Percentiles rank a stretch among this genome's conserved stretches.
Evolutionary conservation across 805 yeast species (phyloP).

Genomic region (Candida insectalens): DNA sequence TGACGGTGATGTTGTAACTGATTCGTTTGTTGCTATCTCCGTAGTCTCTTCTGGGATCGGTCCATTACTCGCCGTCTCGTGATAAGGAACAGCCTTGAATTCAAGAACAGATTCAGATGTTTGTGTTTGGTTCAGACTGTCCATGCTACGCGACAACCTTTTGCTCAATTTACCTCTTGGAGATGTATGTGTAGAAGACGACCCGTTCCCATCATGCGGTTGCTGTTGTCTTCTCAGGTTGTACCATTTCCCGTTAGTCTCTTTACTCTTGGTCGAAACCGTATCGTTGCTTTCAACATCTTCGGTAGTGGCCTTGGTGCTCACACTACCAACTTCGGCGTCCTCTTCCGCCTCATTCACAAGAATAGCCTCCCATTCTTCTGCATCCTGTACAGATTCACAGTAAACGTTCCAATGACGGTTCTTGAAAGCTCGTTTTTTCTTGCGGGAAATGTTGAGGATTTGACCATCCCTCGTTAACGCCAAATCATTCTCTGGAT

Average conservation of each 20-base stretch:
- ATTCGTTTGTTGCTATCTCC: constrained; percentile 4
- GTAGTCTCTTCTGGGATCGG: background rate
- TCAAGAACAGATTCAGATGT: constrained; percentile 12
- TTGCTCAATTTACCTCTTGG: background rate
- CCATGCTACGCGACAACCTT: background rate
- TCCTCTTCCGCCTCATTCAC: constrained; percentile 7
- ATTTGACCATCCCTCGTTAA: constrained; percentile 17
- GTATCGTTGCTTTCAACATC: constrained; percentile 1
- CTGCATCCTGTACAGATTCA: constrained; percentile 59
- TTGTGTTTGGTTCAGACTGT: background rate
- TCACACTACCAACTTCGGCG: constrained; percentile 5
- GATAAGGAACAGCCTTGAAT: constrained; percentile 25
- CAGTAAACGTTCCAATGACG: constrained; percentile 50
- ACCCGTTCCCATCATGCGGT: background rate
- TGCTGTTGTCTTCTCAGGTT: background rate
- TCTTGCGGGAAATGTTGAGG: constrained; percentile 17
- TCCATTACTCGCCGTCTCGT: constrained; percentile 7
- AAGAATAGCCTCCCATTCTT: constrained; percentile 14
- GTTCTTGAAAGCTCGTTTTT: constrained; percentile 20
- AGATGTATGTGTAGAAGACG: background rate
- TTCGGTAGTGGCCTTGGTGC: background rate
- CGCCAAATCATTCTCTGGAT: constrained; percentile 13
- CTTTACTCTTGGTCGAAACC: too few species aligned
- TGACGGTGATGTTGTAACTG: background rate
- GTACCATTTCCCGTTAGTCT: too few species aligned